Evolutionary conservation across 257 asterid species (phyloP).

Genomic region (Ehretia macrophylla): DNA sequence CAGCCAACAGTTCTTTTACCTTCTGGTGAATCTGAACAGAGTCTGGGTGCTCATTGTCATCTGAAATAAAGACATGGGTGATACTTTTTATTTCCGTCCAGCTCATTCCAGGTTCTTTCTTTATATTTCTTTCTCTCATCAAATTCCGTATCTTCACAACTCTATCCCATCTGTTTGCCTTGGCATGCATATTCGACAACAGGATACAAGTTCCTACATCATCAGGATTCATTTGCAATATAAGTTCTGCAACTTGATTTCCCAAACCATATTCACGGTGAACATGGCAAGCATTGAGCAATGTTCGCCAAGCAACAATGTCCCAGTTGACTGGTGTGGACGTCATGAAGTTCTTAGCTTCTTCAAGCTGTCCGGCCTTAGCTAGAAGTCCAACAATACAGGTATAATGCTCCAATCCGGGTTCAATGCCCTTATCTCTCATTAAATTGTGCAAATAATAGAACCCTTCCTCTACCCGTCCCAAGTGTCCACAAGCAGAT

Average conservation of each 20-base stretch:
- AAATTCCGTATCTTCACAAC: slow-evolving; percentile 46
- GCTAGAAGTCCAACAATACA: slow-evolving; percentile 71
- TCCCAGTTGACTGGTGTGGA: slow-evolving; percentile 62
- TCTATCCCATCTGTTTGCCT: slow-evolving; percentile 73
- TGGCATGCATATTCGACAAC: slow-evolving; percentile 77
- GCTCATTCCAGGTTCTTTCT: slow-evolving; percentile 93
- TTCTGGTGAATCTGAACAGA: slow-evolving; percentile 49
- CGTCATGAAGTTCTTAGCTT: slow-evolving; percentile 64
- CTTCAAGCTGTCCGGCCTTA: slow-evolving; percentile 62
- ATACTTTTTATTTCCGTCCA: slow-evolving; percentile 72
- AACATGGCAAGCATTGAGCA: slow-evolving; percentile 77
- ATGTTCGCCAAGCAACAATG: slow-evolving; percentile 72
- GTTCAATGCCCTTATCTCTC: slow-evolving; percentile 52
- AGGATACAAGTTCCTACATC: slow-evolving; percentile 69
- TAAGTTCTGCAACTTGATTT: slow-evolving; percentile 43
- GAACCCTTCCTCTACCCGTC: slow-evolving; percentile 63
- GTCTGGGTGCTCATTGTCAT: slow-evolving; percentile 51
- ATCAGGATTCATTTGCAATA: slow-evolving; percentile 51
- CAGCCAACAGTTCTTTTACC: slow-evolving; percentile 48
- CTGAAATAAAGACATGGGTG: slow-evolving; percentile 66
- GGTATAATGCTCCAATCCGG: slow-evolving; percentile 82
- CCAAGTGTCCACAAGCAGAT: slow-evolving; percentile 70
- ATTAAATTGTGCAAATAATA: slow-evolving; percentile 52
- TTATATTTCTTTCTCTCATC: slow-evolving; percentile 58
- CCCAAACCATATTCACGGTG: slow-evolving; percentile 63